A percentile compares a stretch with the other conserved stretches of the same genome.
phyloP scores from a whole-genome alignment of 2,329 filamentous ascomycete species.

The Phaeosphaeria sp. region DNA sequence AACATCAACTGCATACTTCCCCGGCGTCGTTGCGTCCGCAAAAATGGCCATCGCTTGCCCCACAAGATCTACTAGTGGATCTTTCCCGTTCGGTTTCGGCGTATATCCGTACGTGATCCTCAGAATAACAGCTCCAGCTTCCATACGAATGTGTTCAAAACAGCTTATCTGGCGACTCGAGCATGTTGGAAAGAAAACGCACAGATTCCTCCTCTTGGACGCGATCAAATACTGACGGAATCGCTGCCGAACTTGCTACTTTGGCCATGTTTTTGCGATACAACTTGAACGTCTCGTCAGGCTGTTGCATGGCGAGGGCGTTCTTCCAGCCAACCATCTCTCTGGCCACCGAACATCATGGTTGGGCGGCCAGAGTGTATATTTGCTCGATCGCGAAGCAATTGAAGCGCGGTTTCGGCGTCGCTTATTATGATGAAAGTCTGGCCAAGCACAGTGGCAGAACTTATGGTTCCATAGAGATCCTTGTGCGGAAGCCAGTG shows the following conservation, averaged over 20 bases:
- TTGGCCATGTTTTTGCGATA: constrained; percentile 35
- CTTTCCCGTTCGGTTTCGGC: constrained; percentile 43
- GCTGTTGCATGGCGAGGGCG: constrained; percentile 22
- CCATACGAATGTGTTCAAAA: constrained; percentile 35
- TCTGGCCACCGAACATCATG: constrained; percentile 26
- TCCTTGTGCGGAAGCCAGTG: constrained; percentile 56
- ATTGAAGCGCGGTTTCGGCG: constrained; percentile 27
- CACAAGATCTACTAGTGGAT: constrained; percentile 55
- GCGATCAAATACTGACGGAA: constrained; percentile 29
- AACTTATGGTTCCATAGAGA: constrained; percentile 39
- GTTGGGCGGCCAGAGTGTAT: constrained; percentile 29
- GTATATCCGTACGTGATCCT: constrained; percentile 53
- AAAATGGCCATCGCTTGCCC: constrained; percentile 51
- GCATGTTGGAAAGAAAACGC: constrained; percentile 31
- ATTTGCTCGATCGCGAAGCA: constrained; percentile 27
- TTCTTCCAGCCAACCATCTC: constrained; percentile 37
- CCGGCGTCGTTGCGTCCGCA: constrained; percentile 49
- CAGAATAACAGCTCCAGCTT: constrained; percentile 34
- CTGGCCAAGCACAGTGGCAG: constrained; percentile 35
- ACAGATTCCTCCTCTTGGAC: constrained; percentile 35
- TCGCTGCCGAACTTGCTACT: constrained; percentile 26
- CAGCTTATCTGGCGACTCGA: constrained; percentile 23
- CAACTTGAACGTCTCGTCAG: constrained; percentile 25
- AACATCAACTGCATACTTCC: constrained; percentile 56
- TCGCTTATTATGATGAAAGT: constrained; percentile 39